Conservation (phyloP, 441 rosid genomes). For the Pelargonium citronellum region DNA sequence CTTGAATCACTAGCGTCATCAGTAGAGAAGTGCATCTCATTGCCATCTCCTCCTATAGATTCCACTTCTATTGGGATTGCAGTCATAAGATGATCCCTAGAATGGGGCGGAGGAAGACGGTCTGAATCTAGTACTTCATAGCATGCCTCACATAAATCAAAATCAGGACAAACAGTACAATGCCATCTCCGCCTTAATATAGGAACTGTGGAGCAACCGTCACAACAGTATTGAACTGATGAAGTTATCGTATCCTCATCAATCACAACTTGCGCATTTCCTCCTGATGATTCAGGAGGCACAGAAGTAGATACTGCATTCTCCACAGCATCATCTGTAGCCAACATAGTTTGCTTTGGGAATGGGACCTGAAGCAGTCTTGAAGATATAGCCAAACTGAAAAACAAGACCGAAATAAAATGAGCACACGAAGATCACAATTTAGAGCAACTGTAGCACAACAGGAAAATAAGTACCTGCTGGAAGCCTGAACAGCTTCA, state of each 20-base stretch:
- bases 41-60: conserved; percentile 79
- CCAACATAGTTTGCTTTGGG: conserved; percentile 95
- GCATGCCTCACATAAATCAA: conserved; percentile 97
- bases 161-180: conserved; percentile 97
- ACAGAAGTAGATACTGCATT: conserved; percentile 50
- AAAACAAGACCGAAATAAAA: conserved; percentile 21
- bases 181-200: conserved; percentile 98
- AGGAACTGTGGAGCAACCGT: conserved; percentile 99
- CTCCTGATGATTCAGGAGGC: conserved; percentile 54
- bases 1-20: conserved; percentile 66
- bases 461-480: conserved; percentile 60
- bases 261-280: conserved; percentile 77
- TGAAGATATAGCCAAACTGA: conserved; percentile 98
- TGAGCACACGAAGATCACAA: conserved; percentile 22
- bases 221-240: conserved; percentile 99
- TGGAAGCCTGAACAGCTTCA: conserved; percentile 92
- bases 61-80: conserved; percentile 97
- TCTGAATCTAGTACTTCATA: conserved; percentile 87
- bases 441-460: conserved; percentile 13
- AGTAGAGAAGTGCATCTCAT: conserved; percentile 75
- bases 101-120: conserved; percentile 91
- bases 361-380: conserved; percentile 99
- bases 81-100: conserved; percentile 96
- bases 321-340: conserved; percentile 79
- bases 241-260: conserved; percentile 98